Evolutionary conservation across 345 rosid species (phyloP), one percentile per base, ranked within the genome.

Genomic region (Erucastrum elatum): DNA sequence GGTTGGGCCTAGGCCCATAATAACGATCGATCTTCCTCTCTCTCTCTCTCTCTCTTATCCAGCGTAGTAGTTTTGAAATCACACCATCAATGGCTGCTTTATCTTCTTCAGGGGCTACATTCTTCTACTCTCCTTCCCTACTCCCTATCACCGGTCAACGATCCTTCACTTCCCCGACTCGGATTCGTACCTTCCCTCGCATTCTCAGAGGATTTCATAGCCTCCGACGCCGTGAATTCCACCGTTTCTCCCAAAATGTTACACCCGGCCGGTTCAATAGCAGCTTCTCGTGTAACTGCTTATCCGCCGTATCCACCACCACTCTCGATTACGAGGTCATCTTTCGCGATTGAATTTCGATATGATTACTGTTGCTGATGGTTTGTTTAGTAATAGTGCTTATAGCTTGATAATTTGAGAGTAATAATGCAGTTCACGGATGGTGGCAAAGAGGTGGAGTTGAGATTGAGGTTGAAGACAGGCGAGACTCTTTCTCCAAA

Each of bases 391-490:
- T 65, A n/a, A 9, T 0, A 17, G 66, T 46, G 37, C 64, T 15
- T 34, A 13, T 13, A 35, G 41, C 37, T 61, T 55, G 27, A 17
- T 17, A 55, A 16, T 46, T 46, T 46, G 56, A 2, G 56, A 51
- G 56, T 51, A 56, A 2, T 66, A 29, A 61, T 86, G 87, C 89
- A 92, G 97, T 94, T 94, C 83, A 81, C 82, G 7, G 97, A 94
- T 82, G 85, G 87, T 64, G 83, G 94, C 55, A 78, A 88, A 27
- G 98, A 94, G 51, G 90, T 94, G 83, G 98, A 94, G 72, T 68
- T 94, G 70, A 90, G 87, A 72, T 68, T 94, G 67, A 84, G 88
- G 66, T 78, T 90, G 3, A 84, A 82, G 10, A 72, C 77, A 44
- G 84, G 79, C 15, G 90, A 83, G 13, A 69, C 62, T 69, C 81